Evolutionary conservation across 306 rosid genomes (phyloP), one percentile per base, ranked within the genome.

Genomic region (Oxytropis ochrocephala): DNA sequence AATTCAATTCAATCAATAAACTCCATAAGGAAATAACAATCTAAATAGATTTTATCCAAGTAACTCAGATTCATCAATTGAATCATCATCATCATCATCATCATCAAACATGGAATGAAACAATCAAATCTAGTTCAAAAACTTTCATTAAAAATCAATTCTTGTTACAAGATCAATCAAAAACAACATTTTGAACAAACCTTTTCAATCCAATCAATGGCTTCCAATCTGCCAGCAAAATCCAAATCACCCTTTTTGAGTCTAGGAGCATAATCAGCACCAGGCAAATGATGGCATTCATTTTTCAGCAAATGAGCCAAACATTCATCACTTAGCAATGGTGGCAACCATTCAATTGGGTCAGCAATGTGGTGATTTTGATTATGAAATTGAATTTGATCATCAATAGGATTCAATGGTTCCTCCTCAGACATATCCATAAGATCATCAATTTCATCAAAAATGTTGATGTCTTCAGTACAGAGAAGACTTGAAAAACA

Each of bases 191-290:
- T 27, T 1, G 49, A 68, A 72, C 86, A 64, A 67, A 94, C 98
- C 98, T 85, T 83, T 70, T 24, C 27, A 78, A 91, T 91, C 99
- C 97, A 94, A 76, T 83, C 81, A 71, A 91, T 74, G 48, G 95
- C 92, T 11, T 87, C 86, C 14, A 77, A 80, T 80, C 99, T 85
- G 24, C 87, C 88, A 48, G 69, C 82, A 52, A 80, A 67, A 65
- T 91, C 96, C 86, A 87, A 87, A 72, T 84, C 92, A 49, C 92
- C 92, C 64, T 13, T 81, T 19, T 58, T 73, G 41, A 94, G 70
- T 64, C 80, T 88, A 68, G 52, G 38, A 68, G 84, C 51, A 70
- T 94, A 94, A 78, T 81, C 95, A 47, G 41, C 21, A 30, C 47
- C 11, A 50, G 96, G 96, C 83, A 85, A 73, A 60, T 91, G 91